A percentile compares a stretch with the other conserved stretches of the same genome.
Evolutionary conservation across 257 asterid species (phyloP).

Genomic region (Lantana camara): DNA sequence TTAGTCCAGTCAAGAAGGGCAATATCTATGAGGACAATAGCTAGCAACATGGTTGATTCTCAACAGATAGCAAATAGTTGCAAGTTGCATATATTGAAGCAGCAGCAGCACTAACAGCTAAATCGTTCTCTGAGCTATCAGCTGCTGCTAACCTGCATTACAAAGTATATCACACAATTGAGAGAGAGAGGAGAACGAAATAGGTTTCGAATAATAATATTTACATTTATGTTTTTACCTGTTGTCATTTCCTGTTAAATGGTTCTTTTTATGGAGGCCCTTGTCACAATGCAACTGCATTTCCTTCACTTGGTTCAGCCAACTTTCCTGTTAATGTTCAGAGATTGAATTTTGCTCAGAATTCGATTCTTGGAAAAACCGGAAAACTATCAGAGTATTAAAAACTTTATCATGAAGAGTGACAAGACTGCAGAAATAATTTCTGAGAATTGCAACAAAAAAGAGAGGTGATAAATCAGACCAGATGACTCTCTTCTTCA

Average conservation of each 20-base stretch:
- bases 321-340: slow-evolving; percentile 62
- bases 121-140: slow-evolving; percentile 51
- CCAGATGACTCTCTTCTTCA: slow-evolving; percentile 84
- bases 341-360: neutral
- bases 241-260: slow-evolving; percentile 37
- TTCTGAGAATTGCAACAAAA: too few relatives aligned
- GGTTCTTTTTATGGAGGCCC: slow-evolving; percentile 49
- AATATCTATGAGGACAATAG: slow-evolving; percentile 1
- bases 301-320: slow-evolving; percentile 87
- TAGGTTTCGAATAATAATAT: too few relatives aligned
- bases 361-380: neutral
- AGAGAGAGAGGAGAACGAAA: neutral
- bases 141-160: slow-evolving; percentile 50
- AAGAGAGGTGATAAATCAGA: slow-evolving; percentile 38
- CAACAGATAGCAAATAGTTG: slow-evolving; percentile 67
- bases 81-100: slow-evolving; percentile 94
- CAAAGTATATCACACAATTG: neutral
- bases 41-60: slow-evolving; percentile 52
- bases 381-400: neutral
- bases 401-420: neutral
- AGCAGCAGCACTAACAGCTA: slow-evolving; percentile 83
- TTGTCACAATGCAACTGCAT: slow-evolving; percentile 82
- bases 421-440: too few relatives aligned
- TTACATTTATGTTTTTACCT: slow-evolving; percentile 24
- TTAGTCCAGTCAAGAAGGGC: slow-evolving; percentile 16